Percentiles rank a stretch among this genome's conserved stretches.
These are phyloP conservation scores for Paramecium biaurelia DNA, from an alignment of 73 alveolate genomes.

Conservation along the genomic window DNA sequence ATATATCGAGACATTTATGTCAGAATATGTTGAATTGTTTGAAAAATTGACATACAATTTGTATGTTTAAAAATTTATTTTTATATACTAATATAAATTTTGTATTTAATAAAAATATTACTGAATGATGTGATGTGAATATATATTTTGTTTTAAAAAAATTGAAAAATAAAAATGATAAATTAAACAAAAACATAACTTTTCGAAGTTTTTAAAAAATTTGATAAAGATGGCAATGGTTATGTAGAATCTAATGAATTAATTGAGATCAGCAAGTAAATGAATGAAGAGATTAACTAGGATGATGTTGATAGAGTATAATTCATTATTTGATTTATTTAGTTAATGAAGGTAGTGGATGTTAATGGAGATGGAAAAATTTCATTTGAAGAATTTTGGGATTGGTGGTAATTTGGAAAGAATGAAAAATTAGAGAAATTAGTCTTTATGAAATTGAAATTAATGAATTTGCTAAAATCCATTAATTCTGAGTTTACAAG, in stretches of 20 bases:
- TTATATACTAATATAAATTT: background rate
- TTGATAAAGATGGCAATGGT: constrained; percentile 25
- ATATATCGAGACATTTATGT: background rate
- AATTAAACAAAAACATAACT: constrained; percentile 13
- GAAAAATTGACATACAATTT: background rate
- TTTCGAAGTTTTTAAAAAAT: background rate
- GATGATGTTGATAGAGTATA: background rate
- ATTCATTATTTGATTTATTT: background rate
- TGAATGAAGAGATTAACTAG: background rate
- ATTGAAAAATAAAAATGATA: background rate
- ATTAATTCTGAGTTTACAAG: constrained; percentile 48
- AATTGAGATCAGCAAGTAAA: background rate
- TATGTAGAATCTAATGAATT: background rate
- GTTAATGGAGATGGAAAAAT: constrained; percentile 41
- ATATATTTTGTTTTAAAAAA: background rate
- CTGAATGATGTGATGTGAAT: background rate
- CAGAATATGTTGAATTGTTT: background rate
- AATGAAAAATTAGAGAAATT: constrained; percentile 47
- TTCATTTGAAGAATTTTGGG: constrained; percentile 59
- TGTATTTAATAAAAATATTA: background rate
- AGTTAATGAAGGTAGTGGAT: constrained; percentile 41
- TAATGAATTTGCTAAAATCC: constrained; percentile 24
- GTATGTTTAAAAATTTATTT: background rate
- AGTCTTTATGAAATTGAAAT: constrained; percentile 34
- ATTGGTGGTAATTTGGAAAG: constrained; percentile 66